These are phyloP conservation scores for Biscogniauxia marginata DNA, from an alignment of 2,329 filamentous ascomycete species.

Conservation along the genomic window DNA sequence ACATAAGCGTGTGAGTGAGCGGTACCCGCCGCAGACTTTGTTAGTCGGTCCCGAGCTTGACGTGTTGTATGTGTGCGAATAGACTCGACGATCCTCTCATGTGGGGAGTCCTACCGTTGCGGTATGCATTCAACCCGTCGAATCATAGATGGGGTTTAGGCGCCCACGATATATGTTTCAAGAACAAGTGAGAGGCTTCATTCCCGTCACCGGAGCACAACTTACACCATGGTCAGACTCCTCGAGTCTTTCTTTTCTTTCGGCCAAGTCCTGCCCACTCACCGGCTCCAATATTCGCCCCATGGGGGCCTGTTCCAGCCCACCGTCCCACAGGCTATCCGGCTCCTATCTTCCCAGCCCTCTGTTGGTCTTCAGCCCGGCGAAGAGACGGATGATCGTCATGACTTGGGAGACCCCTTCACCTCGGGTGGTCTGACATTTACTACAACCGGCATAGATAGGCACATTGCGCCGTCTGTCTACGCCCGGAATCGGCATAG, in stretches of 20 bases:
- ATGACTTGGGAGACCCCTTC: slow-evolving; percentile 52
- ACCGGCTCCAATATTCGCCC: slow-evolving; percentile 74
- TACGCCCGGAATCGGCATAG: slow-evolving; percentile 68
- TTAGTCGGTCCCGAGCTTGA: slow-evolving; percentile 21
- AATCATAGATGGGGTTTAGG: slow-evolving; percentile 88
- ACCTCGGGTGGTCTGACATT: slow-evolving; percentile 49
- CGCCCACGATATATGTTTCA: slow-evolving; percentile 94
- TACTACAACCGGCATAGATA: slow-evolving; percentile 65
- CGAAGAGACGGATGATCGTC: slow-evolving; percentile 13
- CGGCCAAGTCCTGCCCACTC: slow-evolving; percentile 88
- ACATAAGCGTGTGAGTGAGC: slow-evolving; percentile 77
- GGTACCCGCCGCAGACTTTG: slow-evolving; percentile 16
- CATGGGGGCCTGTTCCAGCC: slow-evolving; percentile 88
- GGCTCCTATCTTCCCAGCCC: slow-evolving; percentile 67
- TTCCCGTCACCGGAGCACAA: neutral
- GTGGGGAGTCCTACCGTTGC: slow-evolving; percentile 83
- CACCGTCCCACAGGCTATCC: slow-evolving; percentile 81
- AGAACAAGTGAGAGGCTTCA: slow-evolving; percentile 62
- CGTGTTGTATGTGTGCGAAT: slow-evolving; percentile 18
- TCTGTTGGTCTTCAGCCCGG: slow-evolving; percentile 34
- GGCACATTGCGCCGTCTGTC: slow-evolving; percentile 68
- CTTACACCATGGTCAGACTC: slow-evolving; percentile 46
- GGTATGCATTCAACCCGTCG: slow-evolving; percentile 67
- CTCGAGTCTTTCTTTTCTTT: slow-evolving; percentile 78
- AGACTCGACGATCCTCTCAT: slow-evolving; percentile 93